A percentile compares a stretch with the other conserved stretches of the same genome.
phyloP scores from a whole-genome alignment of 441 rosid genomes.

The Adansonia rubrostipa region DNA sequence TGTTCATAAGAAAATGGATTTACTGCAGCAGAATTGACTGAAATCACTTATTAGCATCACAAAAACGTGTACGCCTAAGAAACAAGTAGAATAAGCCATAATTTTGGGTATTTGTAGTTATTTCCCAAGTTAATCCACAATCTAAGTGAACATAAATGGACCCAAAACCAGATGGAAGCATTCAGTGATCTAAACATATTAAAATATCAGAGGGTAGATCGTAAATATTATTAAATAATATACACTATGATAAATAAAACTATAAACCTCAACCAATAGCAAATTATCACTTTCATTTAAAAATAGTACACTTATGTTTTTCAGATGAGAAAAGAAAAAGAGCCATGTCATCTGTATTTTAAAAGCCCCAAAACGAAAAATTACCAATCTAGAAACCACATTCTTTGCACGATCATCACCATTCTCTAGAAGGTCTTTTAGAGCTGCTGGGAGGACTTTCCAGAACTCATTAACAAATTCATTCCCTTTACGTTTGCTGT shows the following conservation, averaged over 20 bases:
- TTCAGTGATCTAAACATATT: not conserved
- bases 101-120: not conserved
- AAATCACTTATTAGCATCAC: not conserved
- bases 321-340: not conserved
- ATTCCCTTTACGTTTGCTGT: constrained; percentile 89
- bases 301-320: not conserved
- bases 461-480: constrained; percentile 91
- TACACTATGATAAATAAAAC: not conserved
- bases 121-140: not conserved
- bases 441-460: constrained; percentile 88
- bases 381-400: constrained; percentile 82
- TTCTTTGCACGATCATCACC: constrained; percentile 85
- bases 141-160: constrained; percentile 5
- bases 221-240: not conserved
- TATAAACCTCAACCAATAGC: not conserved
- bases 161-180: constrained; percentile 3
- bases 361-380: not conserved
- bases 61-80: not conserved
- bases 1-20: not conserved
- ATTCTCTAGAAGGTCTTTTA: constrained; percentile 67
- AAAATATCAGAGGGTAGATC: not conserved
- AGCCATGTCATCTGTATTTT: not conserved
- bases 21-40: not conserved
- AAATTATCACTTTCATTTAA: not conserved
- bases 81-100: constrained; percentile 16